Evolutionary conservation across 2,329 filamentous ascomycete species (phyloP), one percentile per base, ranked within the genome.

Genomic region (Sordariomycetes sp.): DNA sequence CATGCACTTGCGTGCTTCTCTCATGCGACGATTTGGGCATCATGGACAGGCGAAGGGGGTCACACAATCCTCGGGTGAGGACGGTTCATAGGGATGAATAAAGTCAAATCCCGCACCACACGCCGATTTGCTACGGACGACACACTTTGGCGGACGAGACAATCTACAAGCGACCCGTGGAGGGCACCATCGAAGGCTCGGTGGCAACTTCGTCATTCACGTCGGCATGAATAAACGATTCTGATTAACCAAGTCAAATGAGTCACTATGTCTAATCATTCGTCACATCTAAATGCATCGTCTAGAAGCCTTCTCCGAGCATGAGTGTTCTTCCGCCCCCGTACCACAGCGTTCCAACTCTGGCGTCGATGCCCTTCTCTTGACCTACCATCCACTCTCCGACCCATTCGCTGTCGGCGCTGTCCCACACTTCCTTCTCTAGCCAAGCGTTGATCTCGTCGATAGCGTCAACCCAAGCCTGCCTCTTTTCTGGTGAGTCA

Each of bases 381-480:
- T 93, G 75, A 0, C 90, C 88, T n/a, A 95, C 78, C 17, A 83
- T 63, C 87, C 90, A 95, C 50, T 92, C 82, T 0, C 82, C 80
- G 3, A 66, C 51, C 23, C 65, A 59, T 9, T 58, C 57, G 8
- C 53, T 60, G 30, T 50, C 58, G 17, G 54, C 46, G 25, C 56
- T 61, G 15, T 75, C 72, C 85, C 86, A 93, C 33, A 81, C 80
- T 47, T 83, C 72, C 9, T 58, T 58, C 50, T 79, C 66, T 18
- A 95, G 62, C 80, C 80, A 88, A 8, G 50, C 54, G 55, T 96
- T 96, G 45, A 94, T 72, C 40, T 73, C 66, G 28, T 92, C 85
- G 32, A 95, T 79, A 33, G 69, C 69, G 11, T 68, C 57, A 11
- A 94, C 66, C 66, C 88, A 80, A n/a, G 48, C 57, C 46, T 63